Evolutionary conservation across 805 yeast species (phyloP), one percentile per base, ranked within the genome.

Genomic region (Brettanomyces bruxellensis): DNA sequence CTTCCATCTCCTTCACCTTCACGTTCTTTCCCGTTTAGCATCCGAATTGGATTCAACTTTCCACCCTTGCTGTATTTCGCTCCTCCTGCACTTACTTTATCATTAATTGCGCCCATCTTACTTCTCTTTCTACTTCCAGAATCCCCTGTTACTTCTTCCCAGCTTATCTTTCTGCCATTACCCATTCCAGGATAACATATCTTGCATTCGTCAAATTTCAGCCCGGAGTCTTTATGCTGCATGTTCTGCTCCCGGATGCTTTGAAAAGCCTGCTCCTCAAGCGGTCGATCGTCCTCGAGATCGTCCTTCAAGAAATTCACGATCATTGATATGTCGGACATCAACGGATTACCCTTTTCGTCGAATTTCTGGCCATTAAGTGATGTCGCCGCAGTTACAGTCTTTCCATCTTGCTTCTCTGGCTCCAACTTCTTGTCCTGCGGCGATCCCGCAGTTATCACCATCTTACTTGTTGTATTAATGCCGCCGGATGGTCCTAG

Each of bases 401-500:
- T 22, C 28, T 41, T 28, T 8, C 6, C 11, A 18, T 30, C 38
- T 12, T 9, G 25, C 23, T 30, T 18, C 4, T 38, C 11, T 4
- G 24, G 38, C 28, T 35, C 38, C 30, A 22, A 37, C 40, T 34
- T 38, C 50, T 9, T 14, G 34, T 25, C 25, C 23, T 25, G 40
- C 30, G 43, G 25, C 44, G 44, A 47, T 28, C 51, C 47, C 28
- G 48, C 48, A 0, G 69, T 64, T 5, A 61, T 43, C 35, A 64
- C 67, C 64, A 58, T 59, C 1, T 75, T 68, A 1, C 78, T 72
- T 0, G 78, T 79, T 0, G 83, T 77, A 55, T 84, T 83, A 34
- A 87, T 81, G 12, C 95, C 95, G 23, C 93, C 88, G 0, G 90
- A 82, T 0, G 93, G 91, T 0, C 95, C 95, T 55, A 79, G 74